Evolutionary conservation across 495 filamentous ascomycete genomes (phyloP).

Genomic region (Staphylotrichum longicolle): DNA sequence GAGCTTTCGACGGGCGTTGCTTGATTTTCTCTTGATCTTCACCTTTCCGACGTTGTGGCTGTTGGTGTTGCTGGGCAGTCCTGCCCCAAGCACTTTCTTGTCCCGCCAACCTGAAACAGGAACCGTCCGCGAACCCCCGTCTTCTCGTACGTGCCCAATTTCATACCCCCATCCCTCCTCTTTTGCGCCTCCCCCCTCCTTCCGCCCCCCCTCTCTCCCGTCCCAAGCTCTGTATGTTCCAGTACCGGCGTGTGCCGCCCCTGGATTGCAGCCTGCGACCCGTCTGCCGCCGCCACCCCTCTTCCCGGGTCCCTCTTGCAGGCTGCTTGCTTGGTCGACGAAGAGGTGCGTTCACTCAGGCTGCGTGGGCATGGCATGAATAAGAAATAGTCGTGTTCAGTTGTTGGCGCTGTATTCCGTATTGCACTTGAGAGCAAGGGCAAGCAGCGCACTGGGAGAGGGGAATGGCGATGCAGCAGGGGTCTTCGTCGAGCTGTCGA

Average conservation of each 20-base stretch:
- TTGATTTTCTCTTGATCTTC: conserved; percentile 46
- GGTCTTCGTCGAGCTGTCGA: conserved; percentile 31
- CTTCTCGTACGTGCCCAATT: conserved; percentile 28
- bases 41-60: conserved; percentile 32
- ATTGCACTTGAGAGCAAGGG: too few species aligned
- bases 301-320: background rate
- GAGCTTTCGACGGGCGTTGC: conserved; percentile 19
- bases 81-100: conserved; percentile 19
- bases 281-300: conserved; percentile 6
- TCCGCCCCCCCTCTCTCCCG: background rate
- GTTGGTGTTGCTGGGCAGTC: conserved; percentile 14
- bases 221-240: conserved; percentile 11
- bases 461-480: conserved; percentile 5
- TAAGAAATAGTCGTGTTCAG: background rate
- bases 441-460: too few species aligned
- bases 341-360: too few species aligned
- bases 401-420: too few species aligned
- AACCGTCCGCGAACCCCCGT: conserved; percentile 21
- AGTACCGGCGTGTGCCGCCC: conserved; percentile 15
- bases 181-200: conserved; percentile 3
- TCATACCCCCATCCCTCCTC: conserved; percentile 4
- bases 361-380: too few species aligned
- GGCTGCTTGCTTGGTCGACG: too few species aligned
- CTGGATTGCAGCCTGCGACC: conserved; percentile 16
- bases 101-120: conserved; percentile 40